phyloP scores from a whole-genome alignment of 2,329 filamentous ascomycete species.

The Arthrobotrys sphaeroides region DNA sequence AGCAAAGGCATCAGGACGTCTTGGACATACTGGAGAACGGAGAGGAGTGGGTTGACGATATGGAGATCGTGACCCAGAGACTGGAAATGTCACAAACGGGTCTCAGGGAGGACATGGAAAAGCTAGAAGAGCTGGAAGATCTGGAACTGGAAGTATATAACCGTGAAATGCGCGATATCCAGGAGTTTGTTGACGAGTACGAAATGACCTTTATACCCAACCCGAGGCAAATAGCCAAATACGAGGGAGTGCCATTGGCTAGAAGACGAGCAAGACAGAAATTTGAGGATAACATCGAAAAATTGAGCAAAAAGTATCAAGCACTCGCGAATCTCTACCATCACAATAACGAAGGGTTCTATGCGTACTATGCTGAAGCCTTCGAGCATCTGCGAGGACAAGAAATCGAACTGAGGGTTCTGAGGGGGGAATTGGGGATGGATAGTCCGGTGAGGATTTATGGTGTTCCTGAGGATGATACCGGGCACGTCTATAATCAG shows the following conservation, averaged over 20 bases:
- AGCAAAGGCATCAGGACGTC: background rate
- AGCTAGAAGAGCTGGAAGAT: background rate
- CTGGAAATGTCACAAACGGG: no score
- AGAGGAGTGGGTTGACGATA: background rate
- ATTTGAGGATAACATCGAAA: background rate
- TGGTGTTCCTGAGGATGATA: conserved; percentile 2
- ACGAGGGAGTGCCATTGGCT: background rate
- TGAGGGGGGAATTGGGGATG: conserved; percentile 7
- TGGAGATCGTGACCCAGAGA: background rate
- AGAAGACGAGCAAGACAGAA: background rate
- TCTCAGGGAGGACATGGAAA: no score
- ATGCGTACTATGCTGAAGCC: background rate
- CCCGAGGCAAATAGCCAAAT: background rate
- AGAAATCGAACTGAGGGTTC: background rate
- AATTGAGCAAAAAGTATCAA: background rate
- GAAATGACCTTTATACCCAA: background rate
- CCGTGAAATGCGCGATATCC: background rate
- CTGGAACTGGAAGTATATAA: background rate
- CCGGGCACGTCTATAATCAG: background rate
- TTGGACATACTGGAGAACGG: background rate
- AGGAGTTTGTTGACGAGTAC: background rate
- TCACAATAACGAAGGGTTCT: conserved; percentile 14
- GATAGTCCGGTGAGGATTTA: conserved; percentile 7
- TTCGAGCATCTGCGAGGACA: conserved; percentile 5
- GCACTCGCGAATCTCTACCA: background rate